Evolutionary conservation across 1,284 basidiomycete species (phyloP).

Genomic region (Fomitopsis betulina): DNA sequence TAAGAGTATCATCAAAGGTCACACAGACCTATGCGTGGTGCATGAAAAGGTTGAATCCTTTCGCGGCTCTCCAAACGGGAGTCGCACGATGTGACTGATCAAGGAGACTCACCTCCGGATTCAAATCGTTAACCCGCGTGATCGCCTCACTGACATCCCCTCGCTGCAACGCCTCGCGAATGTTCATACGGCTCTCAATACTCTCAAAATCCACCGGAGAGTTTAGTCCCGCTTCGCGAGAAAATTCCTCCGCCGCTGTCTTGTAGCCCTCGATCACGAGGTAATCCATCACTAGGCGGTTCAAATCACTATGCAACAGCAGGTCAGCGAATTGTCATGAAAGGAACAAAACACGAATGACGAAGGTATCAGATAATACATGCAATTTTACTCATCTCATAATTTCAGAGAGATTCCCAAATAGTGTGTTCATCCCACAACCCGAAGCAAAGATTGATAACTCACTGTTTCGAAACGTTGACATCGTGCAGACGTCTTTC

Average conservation of each 20-base stretch:
- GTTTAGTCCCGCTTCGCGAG: constrained; percentile 78
- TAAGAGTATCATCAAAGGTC: constrained; percentile 73
- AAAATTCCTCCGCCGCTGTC: constrained; percentile 92
- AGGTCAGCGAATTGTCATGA: constrained; percentile 32
- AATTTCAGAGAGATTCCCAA: constrained; percentile 87
- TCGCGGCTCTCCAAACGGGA: constrained; percentile 10
- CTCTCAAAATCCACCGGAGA: constrained; percentile 83
- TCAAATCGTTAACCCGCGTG: constrained; percentile 88
- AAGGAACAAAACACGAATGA: constrained; percentile 12
- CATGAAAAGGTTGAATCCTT: constrained; percentile 95
- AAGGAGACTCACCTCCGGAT: constrained; percentile 81
- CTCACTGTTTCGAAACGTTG: constrained; percentile 74
- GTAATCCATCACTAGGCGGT: constrained; percentile 97
- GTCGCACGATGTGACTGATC: not conserved
- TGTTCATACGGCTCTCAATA: constrained; percentile 92
- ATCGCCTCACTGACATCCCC: constrained; percentile 96
- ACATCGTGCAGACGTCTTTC: constrained; percentile 71
- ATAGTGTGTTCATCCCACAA: constrained; percentile 56
- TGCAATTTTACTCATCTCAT: constrained; percentile 66
- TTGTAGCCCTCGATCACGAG: constrained; percentile 98
- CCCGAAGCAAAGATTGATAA: constrained; percentile 20
- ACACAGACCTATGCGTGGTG: constrained; percentile 92
- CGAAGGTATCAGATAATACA: constrained; percentile 70
- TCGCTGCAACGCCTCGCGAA: constrained; percentile 89
- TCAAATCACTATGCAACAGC: constrained; percentile 69